These are phyloP conservation scores for Leishmania turanica DNA, from an alignment of 208 protist genomes.

Conservation along the genomic window DNA sequence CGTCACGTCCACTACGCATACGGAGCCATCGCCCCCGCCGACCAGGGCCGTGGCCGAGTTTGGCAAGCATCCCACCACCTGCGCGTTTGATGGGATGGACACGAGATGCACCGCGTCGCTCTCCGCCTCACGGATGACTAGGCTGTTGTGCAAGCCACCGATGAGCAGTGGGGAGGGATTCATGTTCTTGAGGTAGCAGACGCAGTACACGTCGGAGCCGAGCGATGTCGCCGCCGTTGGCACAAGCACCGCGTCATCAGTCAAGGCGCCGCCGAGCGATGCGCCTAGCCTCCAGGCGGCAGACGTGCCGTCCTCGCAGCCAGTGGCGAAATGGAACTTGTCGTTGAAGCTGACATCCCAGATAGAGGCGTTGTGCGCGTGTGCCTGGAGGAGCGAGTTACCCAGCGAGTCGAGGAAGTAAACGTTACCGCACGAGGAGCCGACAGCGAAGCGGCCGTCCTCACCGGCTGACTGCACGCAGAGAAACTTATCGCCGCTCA, in stretches of 20 bases:
- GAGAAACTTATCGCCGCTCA: conserved; percentile 78
- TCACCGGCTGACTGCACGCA: conserved; percentile 67
- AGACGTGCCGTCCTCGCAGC: conserved; percentile 74
- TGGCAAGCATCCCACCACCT: conserved; percentile 71
- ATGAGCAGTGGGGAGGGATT: conserved; percentile 57
- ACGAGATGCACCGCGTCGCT: conserved; percentile 45
- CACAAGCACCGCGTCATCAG: conserved; percentile 39
- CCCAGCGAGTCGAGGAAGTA: conserved; percentile 84
- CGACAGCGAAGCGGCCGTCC: conserved; percentile 71
- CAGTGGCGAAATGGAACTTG: conserved; percentile 75
- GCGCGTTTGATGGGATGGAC: conserved; percentile 60
- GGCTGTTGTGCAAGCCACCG: conserved; percentile 69
- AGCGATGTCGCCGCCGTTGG: conserved; percentile 57
- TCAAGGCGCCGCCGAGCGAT: conserved; percentile 6
- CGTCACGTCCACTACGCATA: conserved; percentile 61
- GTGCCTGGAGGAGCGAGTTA: conserved; percentile 80
- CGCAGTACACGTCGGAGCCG: conserved; percentile 77
- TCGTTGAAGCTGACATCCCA: conserved; percentile 81
- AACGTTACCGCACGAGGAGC: conserved; percentile 78
- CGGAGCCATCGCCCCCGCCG: conserved; percentile 77
- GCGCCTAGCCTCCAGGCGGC: conserved; percentile 60
- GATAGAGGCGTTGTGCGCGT: conserved; percentile 77
- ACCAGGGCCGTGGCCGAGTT: conserved; percentile 47
- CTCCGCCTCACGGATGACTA: conserved; percentile 55
- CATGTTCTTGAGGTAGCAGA: conserved; percentile 61